Conservation (phyloP, 1,284 basidiomycete species). For the Pyrrhoderma noxium region DNA sequence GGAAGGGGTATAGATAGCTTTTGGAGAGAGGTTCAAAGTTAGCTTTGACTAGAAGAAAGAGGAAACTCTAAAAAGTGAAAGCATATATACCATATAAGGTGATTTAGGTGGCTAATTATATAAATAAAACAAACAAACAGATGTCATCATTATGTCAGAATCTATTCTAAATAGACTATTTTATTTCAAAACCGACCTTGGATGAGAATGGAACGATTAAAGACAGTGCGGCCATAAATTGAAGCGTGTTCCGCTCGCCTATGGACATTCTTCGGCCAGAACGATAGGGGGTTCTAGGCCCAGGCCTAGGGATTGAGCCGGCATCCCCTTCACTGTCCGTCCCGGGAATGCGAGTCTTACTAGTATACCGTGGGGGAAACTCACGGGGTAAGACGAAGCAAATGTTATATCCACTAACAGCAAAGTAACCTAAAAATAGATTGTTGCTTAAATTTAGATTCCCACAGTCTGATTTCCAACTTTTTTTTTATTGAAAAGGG, state of each 20-base stretch:
- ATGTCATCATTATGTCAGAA: neutral
- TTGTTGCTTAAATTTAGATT: no score
- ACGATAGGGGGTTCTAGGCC: slow-evolving; percentile 30
- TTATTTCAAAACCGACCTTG: slow-evolving; percentile 20
- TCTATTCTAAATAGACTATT: no score
- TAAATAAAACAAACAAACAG: no score
- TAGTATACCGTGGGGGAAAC: slow-evolving; percentile 39
- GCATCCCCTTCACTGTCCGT: slow-evolving; percentile 28
- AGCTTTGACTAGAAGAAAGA: slow-evolving; percentile 4
- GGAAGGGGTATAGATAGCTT: slow-evolving; percentile 70
- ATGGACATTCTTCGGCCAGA: slow-evolving; percentile 44
- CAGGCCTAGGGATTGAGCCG: slow-evolving; percentile 23
- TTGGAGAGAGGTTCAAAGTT: neutral
- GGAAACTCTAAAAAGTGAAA: neutral
- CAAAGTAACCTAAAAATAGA: slow-evolving; percentile 51
- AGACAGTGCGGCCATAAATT: slow-evolving; percentile 73
- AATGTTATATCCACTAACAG: slow-evolving; percentile 68
- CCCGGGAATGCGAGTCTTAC: slow-evolving; percentile 13
- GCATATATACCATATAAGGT: slow-evolving; percentile 56
- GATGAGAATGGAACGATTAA: slow-evolving; percentile 65
- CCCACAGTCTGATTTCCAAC: no score
- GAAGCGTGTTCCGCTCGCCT: slow-evolving; percentile 46
- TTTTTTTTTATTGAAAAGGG: no score
- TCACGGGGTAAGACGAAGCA: slow-evolving; percentile 70
- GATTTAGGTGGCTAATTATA: slow-evolving; percentile 46